A percentile compares a stretch with the other conserved stretches of the same genome.
Conservation (phyloP, 2,329 filamentous ascomycete species). For the Fonsecaea nubica region DNA sequence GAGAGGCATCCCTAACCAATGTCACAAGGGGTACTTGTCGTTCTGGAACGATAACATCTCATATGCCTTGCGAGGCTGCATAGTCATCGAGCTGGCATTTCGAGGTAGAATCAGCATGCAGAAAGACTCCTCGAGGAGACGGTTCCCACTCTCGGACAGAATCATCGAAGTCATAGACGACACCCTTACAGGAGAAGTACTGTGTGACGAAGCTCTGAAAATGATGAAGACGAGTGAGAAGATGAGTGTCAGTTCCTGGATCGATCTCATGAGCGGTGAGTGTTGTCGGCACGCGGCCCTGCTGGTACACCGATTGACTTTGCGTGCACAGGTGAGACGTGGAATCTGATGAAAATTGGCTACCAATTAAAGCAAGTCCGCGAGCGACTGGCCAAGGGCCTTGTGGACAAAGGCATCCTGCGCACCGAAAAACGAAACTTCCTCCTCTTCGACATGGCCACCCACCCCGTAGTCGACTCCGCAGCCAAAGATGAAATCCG, state of each 20-base stretch:
- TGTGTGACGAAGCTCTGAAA: conserved; percentile 96
- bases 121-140: conserved; percentile 88
- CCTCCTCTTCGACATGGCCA: conserved; percentile 99
- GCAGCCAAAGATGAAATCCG: conserved; percentile 98
- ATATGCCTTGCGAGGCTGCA: conserved; percentile 95
- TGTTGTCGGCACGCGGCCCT: not conserved
- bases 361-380: conserved; percentile 99
- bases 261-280: conserved; percentile 97
- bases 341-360: conserved; percentile 99
- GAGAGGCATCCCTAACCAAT: conserved; percentile 7
- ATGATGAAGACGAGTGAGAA: conserved; percentile 99
- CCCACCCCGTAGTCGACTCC: conserved; percentile 93
- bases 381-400: conserved; percentile 93
- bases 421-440: conserved; percentile 99
- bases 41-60: conserved; percentile 99
- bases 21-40: conserved; percentile 85
- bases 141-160: conserved; percentile 90
- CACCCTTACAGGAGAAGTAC: conserved; percentile 92
- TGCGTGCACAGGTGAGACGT: conserved; percentile 79
- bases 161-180: conserved; percentile 98
- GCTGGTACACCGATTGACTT: conserved; percentile 2
- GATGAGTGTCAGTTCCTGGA: conserved; percentile 99
- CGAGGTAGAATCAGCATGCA: conserved; percentile 97
- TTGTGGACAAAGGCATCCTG: conserved; percentile 98
- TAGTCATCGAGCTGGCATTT: conserved; percentile 96